A percentile compares a stretch with the other conserved stretches of the same genome.
These are phyloP conservation scores for Ascochyta koolunga DNA, from an alignment of 2,329 filamentous ascomycete genomes.

Conservation along the genomic window DNA sequence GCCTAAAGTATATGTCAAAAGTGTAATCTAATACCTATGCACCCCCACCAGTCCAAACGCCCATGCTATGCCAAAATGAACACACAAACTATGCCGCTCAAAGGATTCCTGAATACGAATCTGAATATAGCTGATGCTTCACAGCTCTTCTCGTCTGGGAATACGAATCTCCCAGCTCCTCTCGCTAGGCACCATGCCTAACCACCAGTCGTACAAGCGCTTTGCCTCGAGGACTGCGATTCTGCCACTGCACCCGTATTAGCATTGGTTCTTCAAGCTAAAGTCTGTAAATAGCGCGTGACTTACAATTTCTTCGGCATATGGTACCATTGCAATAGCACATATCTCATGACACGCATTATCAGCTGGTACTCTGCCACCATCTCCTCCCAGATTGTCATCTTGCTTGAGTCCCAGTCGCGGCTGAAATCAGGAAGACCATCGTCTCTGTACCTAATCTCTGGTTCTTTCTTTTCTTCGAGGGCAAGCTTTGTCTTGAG, in stretches of 20 bases:
- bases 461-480: slow-evolving; percentile 25
- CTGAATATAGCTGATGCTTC: neutral
- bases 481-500: slow-evolving; percentile 40
- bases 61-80: slow-evolving; percentile 22
- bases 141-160: slow-evolving; percentile 39
- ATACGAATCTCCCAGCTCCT: slow-evolving; percentile 61
- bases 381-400: slow-evolving; percentile 63
- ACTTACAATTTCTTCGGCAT: slow-evolving; percentile 75
- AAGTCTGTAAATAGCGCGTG: neutral
- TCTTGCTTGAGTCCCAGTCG: slow-evolving; percentile 49
- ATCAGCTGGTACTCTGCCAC: slow-evolving; percentile 69
- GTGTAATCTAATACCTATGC: slow-evolving; percentile 1
- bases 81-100: neutral
- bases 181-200: slow-evolving; percentile 65
- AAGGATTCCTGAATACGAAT: neutral
- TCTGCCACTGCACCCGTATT: slow-evolving; percentile 49
- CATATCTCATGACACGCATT: slow-evolving; percentile 66
- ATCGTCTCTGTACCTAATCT: slow-evolving; percentile 38
- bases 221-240: slow-evolving; percentile 61
- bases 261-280: slow-evolving; percentile 3
- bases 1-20: neutral
- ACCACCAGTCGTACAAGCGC: slow-evolving; percentile 66
- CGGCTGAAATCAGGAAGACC: slow-evolving; percentile 51
- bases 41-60: slow-evolving; percentile 5
- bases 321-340: slow-evolving; percentile 72